phyloP scores from a whole-genome alignment of 1,139 yeast genomes.

The Candida glucosophila region DNA sequence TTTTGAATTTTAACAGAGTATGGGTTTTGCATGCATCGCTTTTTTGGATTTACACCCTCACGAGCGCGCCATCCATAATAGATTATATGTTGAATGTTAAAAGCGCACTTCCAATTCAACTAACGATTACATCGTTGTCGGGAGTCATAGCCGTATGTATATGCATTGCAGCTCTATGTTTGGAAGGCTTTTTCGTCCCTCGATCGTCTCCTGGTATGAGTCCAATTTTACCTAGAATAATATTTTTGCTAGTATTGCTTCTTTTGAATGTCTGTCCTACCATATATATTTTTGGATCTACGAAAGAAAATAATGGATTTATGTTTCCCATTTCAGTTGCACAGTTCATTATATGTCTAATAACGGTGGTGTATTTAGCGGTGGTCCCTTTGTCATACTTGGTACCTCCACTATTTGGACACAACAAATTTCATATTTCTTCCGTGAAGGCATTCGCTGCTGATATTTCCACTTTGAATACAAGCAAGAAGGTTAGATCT shows the following conservation, averaged over 20 bases:
- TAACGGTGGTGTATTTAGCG: constrained; percentile 36
- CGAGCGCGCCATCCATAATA: constrained; percentile 70
- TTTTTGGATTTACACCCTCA: constrained; percentile 77
- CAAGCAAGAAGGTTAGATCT: constrained; percentile 33
- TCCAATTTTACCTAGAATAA: constrained; percentile 28
- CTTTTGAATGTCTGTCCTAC: constrained; percentile 31
- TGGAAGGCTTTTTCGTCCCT: constrained; percentile 45
- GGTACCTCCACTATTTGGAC: constrained; percentile 72
- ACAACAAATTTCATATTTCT: constrained; percentile 23
- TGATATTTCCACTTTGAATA: constrained; percentile 25
- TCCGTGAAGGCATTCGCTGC: constrained; percentile 42
- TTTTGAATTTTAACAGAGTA: constrained; percentile 70
- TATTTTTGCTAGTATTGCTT: constrained; percentile 20
- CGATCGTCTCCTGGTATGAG: constrained; percentile 49
- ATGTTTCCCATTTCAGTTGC: constrained; percentile 30
- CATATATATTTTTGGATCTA: constrained; percentile 25
- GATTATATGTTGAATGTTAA: constrained; percentile 81
- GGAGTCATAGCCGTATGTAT: constrained; percentile 41
- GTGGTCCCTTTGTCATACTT: constrained; percentile 37
- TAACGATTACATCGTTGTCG: constrained; percentile 44
- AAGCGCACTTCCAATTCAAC: constrained; percentile 64
- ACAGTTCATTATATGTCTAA: constrained; percentile 38
- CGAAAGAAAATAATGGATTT: constrained; percentile 19
- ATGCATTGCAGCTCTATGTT: constrained; percentile 30
- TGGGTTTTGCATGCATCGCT: constrained; percentile 76